These are phyloP conservation scores for Yamadazyma akitaensis DNA, from an alignment of 805 yeast species.

Conservation along the genomic window DNA sequence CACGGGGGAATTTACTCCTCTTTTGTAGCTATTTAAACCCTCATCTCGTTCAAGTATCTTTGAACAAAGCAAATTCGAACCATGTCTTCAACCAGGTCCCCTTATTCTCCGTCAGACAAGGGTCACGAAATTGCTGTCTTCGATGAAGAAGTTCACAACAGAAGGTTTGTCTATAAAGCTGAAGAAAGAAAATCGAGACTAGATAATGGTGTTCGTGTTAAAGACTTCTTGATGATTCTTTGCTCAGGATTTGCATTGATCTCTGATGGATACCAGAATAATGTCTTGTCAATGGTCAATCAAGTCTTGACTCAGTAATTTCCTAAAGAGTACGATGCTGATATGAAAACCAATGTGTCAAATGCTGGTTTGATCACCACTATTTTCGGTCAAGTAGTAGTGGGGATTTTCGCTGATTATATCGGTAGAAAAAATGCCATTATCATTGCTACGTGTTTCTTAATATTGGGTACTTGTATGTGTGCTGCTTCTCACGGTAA, in stretches of 20 bases:
- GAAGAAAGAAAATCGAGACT: conserved; percentile 30
- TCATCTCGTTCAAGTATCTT: neutral
- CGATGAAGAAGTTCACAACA: neutral
- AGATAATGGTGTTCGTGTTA: conserved; percentile 20
- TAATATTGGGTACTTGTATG: conserved; percentile 61
- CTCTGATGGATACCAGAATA: conserved; percentile 76
- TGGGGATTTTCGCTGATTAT: conserved; percentile 64
- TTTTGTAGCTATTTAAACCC: neutral
- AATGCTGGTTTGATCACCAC: conserved; percentile 69
- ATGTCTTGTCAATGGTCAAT: conserved; percentile 68
- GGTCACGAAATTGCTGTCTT: neutral
- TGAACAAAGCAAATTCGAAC: no score
- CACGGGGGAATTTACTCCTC: conserved; percentile 4
- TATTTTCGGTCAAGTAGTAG: conserved; percentile 62
- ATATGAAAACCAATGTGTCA: conserved; percentile 62
- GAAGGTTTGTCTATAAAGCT: conserved; percentile 24
- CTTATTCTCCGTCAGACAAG: neutral
- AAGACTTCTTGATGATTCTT: conserved; percentile 44
- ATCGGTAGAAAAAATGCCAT: conserved; percentile 72
- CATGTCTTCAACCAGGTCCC: neutral
- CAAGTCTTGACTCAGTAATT: conserved; percentile 48
- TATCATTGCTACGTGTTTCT: conserved; percentile 55
- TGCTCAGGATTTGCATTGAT: conserved; percentile 75
- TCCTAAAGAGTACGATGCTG: conserved; percentile 42
- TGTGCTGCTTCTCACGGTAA: conserved; percentile 71